Evolutionary conservation across 1,284 basidiomycete genomes (phyloP).

Genomic region (Ganoderma leucocontextum): DNA sequence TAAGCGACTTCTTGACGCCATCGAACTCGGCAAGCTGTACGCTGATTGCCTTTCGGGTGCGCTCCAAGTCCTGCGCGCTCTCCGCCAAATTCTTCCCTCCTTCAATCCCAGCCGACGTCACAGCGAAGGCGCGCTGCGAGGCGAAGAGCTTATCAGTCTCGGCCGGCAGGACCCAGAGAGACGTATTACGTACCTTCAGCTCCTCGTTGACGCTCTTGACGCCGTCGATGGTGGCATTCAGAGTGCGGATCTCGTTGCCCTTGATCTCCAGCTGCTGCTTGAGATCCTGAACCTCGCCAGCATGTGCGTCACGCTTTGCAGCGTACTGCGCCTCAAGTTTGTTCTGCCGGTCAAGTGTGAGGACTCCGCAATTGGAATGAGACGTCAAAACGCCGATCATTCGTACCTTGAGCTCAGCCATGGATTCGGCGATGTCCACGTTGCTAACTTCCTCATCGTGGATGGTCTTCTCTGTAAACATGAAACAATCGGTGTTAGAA

Average conservation of each 20-base stretch:
- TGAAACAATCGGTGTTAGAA: conserved; percentile 22
- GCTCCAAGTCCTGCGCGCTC: conserved; percentile 96
- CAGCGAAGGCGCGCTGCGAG: conserved; percentile 91
- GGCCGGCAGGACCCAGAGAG: not conserved
- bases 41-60: conserved; percentile 96
- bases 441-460: conserved; percentile 84
- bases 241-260: conserved; percentile 84
- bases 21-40: conserved; percentile 98
- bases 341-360: conserved; percentile 55
- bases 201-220: conserved; percentile 98
- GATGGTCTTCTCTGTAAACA: conserved; percentile 79
- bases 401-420: conserved; percentile 89
- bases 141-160: conserved; percentile 15
- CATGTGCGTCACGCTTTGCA: conserved; percentile 90
- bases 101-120: conserved; percentile 95
- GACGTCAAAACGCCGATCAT: conserved; percentile 28
- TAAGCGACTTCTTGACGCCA: conserved; percentile 97
- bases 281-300: conserved; percentile 88
- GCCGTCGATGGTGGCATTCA: conserved; percentile 90
- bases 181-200: conserved; percentile 76
- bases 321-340: conserved; percentile 96
- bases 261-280: conserved; percentile 93
- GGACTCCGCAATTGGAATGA: conserved; percentile 24
- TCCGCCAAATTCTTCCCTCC: conserved; percentile 96
- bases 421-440: conserved; percentile 81